Percentiles rank a stretch among this genome's conserved stretches.
phyloP scores from a whole-genome alignment of 2,329 filamentous ascomycete genomes.

The Colletotrichum sp. region DNA sequence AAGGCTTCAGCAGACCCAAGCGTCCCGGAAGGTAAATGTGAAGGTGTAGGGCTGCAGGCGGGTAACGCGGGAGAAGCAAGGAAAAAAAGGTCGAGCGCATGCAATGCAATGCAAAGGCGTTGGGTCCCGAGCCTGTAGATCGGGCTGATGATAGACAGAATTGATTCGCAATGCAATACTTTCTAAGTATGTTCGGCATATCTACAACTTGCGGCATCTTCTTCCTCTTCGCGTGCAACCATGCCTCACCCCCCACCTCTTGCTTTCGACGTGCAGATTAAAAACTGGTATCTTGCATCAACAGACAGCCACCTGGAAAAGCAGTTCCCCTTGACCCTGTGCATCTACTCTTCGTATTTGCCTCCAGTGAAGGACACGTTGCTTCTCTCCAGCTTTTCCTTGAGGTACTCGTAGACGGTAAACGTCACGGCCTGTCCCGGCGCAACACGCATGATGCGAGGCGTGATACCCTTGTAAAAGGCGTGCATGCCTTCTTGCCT shows the following conservation, averaged over 20 bases:
- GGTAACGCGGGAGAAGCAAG: neutral
- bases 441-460: conserved; percentile 94
- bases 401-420: conserved; percentile 80
- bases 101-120: neutral
- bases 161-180: conserved; percentile 3
- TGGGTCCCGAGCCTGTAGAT: conserved; percentile 1
- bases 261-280: neutral
- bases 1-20: conserved; percentile 79
- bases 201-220: neutral
- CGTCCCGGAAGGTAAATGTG: conserved; percentile 67
- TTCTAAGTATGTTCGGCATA: neutral
- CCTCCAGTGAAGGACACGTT: conserved; percentile 64
- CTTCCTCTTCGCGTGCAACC: neutral
- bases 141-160: conserved; percentile 8
- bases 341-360: conserved; percentile 69
- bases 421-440: conserved; percentile 87
- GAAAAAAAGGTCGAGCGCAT: neutral
- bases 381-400: conserved; percentile 73
- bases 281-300: neutral
- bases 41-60: neutral
- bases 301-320: neutral
- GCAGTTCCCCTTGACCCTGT: neutral
- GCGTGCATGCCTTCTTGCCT: conserved; percentile 91
- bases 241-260: neutral
- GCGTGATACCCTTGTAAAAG: conserved; percentile 99